Evolutionary conservation across 345 rosid species (phyloP), one percentile per base, ranked within the genome.

Genomic region (Toxicodendron radicans): DNA sequence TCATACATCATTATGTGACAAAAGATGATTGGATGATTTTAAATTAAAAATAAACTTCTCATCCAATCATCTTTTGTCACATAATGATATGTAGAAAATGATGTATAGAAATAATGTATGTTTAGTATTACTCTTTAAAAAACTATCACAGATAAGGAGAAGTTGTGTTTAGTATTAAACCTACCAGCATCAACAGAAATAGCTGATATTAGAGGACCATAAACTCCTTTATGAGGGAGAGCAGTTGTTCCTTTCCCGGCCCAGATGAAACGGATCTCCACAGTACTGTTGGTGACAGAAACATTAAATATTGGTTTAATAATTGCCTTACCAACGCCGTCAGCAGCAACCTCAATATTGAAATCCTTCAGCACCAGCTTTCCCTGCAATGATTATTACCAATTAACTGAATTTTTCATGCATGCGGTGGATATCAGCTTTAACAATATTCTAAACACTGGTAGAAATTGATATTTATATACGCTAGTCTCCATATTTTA

Each of bases 191-290:
- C 71, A 13, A 83, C 84, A 1, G 89, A 76, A 24, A 91, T 77
- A 51, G 88, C 97, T n/a, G 91, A 87, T 71, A 91, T 81, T 57
- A 91, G 83, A 81, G 92, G 67, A 57, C 96, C 96, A 66, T 89
- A 87, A n/a, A 80, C 84, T 54, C 89, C 90, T 82, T 71, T 72
- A 0, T 0, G 0, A 45, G 94, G 97, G 7, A 86, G 45, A 23
- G 18, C 71, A 38, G 66, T 67, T 10, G 94, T 89, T 70, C 97
- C 97, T 78, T 76, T 89, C 7, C 91, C 92, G 45, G 91, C 91
- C 91, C 92, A 89, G 24, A 80, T 71, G 0, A 91, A 78, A 48
- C 87, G 89, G 58, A 89, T 87, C 75, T 91, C 94, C 70, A 91
- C 48, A n/a, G 79, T 86, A 52, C 58, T 20, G 43, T 77, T 12